Percentiles rank a stretch among this genome's conserved stretches.
Evolutionary conservation across 176 grass and related monocot genomes (phyloP).

Genomic region (maize (Zea mays)): DNA sequence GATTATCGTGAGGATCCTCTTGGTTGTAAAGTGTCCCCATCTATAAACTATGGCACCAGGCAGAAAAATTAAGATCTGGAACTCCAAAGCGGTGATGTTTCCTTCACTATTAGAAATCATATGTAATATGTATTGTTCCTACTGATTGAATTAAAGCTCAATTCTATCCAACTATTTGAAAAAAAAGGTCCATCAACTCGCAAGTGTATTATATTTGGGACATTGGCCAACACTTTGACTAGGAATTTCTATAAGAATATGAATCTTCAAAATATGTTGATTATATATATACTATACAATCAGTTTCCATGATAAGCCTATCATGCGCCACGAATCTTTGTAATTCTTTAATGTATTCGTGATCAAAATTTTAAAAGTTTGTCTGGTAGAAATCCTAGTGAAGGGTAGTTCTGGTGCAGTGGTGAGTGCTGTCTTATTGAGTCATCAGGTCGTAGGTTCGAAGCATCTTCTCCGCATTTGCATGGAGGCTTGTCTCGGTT

Average conservation of each 20-base stretch:
- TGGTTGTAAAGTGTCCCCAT: constrained; percentile 40
- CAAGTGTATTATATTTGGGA: not conserved
- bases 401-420: too few species aligned
- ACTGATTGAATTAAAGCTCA: not conserved
- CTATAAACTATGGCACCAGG: constrained; percentile 35
- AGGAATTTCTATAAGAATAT: not conserved
- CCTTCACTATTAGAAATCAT: constrained; percentile 25
- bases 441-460: too few species aligned
- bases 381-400: not conserved
- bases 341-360: not conserved
- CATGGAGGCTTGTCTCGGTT: too few species aligned
- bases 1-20: constrained; percentile 37
- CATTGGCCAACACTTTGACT: not conserved
- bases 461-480: too few species aligned
- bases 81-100: constrained; percentile 52
- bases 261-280: not conserved
- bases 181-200: not conserved
- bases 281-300: not conserved
- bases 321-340: not conserved
- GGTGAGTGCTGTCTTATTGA: too few species aligned
- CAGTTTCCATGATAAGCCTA: not conserved
- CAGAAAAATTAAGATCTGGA: constrained; percentile 43
- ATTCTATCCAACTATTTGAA: not conserved
- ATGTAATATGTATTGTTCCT: constrained; percentile 11
- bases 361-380: not conserved